A percentile compares a stretch with the other conserved stretches of the same genome.
These are phyloP conservation scores for Fusarium xylarioides DNA, from an alignment of 2,329 filamentous ascomycete species.

Conservation along the genomic window DNA sequence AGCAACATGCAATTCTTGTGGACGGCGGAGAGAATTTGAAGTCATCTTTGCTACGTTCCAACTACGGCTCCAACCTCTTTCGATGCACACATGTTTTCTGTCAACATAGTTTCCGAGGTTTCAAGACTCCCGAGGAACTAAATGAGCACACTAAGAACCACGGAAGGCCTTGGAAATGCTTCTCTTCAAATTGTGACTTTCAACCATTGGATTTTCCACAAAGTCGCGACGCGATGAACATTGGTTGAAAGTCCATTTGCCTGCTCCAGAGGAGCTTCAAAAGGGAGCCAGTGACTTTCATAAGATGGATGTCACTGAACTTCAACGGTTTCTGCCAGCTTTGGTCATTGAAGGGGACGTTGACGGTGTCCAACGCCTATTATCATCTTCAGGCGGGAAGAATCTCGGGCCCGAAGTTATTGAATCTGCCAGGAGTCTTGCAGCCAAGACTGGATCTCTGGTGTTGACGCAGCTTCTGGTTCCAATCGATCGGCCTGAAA, in stretches of 20 bases:
- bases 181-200: neutral
- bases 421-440: neutral
- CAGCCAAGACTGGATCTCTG: neutral
- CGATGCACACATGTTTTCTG: neutral
- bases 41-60: neutral
- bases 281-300: neutral
- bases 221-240: neutral
- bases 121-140: neutral
- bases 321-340: neutral
- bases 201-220: neutral
- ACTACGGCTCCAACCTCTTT: neutral
- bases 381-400: neutral
- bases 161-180: neutral
- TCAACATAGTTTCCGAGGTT: neutral
- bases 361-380: neutral
- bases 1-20: neutral
- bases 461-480: neutral
- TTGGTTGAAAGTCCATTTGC: neutral
- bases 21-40: neutral
- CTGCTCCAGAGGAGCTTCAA: neutral
- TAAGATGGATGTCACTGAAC: neutral
- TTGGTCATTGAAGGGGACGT: neutral
- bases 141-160: neutral
- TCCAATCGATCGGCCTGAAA: rapidly evolving
- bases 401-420: neutral